Base-by-base conservation (phyloP, 164 flowering plant species). In the Tinospora cordifolia region DNA sequence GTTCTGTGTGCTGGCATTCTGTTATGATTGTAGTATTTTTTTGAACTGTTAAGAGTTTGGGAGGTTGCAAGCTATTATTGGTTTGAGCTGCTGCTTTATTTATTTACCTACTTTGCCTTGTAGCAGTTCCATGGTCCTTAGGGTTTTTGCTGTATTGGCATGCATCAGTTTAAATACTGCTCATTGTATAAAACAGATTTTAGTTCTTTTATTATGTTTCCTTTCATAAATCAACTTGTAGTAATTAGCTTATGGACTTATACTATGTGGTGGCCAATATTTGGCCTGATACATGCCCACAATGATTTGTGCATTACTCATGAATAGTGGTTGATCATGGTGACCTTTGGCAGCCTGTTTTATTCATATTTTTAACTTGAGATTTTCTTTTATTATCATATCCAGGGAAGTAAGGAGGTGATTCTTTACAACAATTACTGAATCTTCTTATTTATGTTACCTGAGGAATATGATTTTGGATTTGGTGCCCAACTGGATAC, bases 321-420 rank as follows among this genome's bases (percentile, higher is more conserved):
- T 54, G 60, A 17, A 10, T 3, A 44, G 15, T 34, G 46, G 65
- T 24, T 47, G 64, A 62, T 36, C 6, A n/a, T 40, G 68, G 27
- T 65, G 30, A 39, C 24, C 14, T 25, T 65, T 21, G 44, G 49
- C 49, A 65, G 68, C 22, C 51, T 65, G 51, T n/a, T n/a, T 65
- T 71, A 62, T 25, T 60, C 74, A 69, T 67, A 26, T 78, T 30
- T 70, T 81, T 81, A 79, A 81, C 81, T 46, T 77, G 75, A 70
- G 78, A 63, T 54, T 78, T 79, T 78, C 62, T 74, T 71, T 78
- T 69, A 78, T 81, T 72, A 80, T 80, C 72, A 59, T 69, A 83
- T 81, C 81, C 86, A 84, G 85, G 75, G 86, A 79, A 76, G 72
- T 79, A 74, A 79, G 73, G 76, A 49, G 74, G 77, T 75, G 74